These are phyloP conservation scores for Ceratocystis harringtonii DNA, from an alignment of 2,329 filamentous ascomycete species.

Conservation along the genomic window DNA sequence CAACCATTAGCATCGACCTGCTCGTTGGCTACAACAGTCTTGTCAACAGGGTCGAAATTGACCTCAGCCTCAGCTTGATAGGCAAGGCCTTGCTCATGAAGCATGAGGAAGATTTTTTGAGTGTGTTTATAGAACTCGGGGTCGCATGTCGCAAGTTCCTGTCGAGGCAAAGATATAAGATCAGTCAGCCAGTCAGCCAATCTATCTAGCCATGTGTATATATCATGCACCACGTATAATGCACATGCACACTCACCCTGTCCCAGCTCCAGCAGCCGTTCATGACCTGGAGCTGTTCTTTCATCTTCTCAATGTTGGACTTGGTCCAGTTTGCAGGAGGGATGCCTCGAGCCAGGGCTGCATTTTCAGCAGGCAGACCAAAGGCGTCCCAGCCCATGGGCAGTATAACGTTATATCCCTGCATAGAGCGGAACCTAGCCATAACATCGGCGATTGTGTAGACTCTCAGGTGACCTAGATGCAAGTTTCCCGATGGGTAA, in stretches of 20 bases:
- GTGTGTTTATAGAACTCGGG: slow-evolving; percentile 82
- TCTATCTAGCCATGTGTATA: too few species aligned
- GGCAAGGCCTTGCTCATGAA: slow-evolving; percentile 59
- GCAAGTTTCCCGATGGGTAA: slow-evolving; percentile 74
- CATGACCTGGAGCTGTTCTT: slow-evolving; percentile 62
- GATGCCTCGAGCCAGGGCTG: slow-evolving; percentile 67
- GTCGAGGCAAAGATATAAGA: not conserved
- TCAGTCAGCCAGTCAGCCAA: not conserved
- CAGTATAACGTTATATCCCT: slow-evolving; percentile 59
- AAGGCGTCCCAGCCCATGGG: slow-evolving; percentile 97
- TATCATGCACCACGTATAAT: too few species aligned
- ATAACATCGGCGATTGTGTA: slow-evolving; percentile 85
- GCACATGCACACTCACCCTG: slow-evolving; percentile 39
- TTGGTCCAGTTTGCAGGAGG: slow-evolving; percentile 67
- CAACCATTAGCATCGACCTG: slow-evolving; percentile 76
- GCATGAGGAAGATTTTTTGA: slow-evolving; percentile 66
- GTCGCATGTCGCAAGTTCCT: slow-evolving; percentile 76
- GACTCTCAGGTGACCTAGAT: slow-evolving; percentile 75
- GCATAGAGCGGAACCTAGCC: slow-evolving; percentile 59
- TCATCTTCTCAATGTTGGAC: slow-evolving; percentile 72
- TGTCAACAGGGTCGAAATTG: slow-evolving; percentile 82
- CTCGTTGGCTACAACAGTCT: slow-evolving; percentile 81
- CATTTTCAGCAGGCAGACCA: slow-evolving; percentile 80
- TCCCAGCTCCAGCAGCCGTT: slow-evolving; percentile 76
- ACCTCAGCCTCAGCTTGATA: slow-evolving; percentile 74